Evolutionary conservation across 768 basidiomycete species (phyloP), one percentile per base, ranked within the genome.

Genomic region (Termitomyces eurrhizus): DNA sequence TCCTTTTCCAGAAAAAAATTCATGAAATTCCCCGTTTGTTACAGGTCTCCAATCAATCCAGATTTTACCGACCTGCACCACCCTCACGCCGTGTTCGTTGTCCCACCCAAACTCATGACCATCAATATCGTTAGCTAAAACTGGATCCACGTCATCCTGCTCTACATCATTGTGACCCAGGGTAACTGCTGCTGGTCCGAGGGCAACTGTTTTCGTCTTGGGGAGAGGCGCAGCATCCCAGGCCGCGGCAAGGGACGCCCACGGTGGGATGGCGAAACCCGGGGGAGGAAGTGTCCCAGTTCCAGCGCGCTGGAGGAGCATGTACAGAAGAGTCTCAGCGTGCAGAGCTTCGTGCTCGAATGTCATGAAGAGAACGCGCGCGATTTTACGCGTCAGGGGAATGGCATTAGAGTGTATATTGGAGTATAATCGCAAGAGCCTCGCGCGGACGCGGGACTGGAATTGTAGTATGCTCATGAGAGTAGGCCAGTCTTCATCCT

Each of bases 81-180:
- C 69, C 26, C 87, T 77, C 63, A 77, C 76, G 2, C 95, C 93
- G 65, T 87, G 80, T 74, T 99, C 97, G 66, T 93, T 95, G 70
- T 99, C 97, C 97, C 96, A 95, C 0, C 95, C 94, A 72, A 92
- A 93, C 58, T 88, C 84, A 67, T 95, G 88, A 8, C 73, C 74
- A 18, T 73, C 70, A 48, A 82, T 70, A 26, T 83, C 78, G 0
- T 71, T 67, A 3, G 73, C 67, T 18, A 72, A 69, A 2, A 63
- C 67, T 1, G 69, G 54, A 48, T 69, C 62, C 0, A 63, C 65
- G 69, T 98, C 95, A 7, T 90, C 83, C 0, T 70, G 74, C 72
- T 98, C 96, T 32, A 69, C 62, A 67, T 99, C 96, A 64, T 96
- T 83, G 65, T 95, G 93, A 0, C 96, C 96, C 1, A 97, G 71